Conservation (phyloP, 202 grass and related monocot genomes). For the Setaria italica region DNA sequence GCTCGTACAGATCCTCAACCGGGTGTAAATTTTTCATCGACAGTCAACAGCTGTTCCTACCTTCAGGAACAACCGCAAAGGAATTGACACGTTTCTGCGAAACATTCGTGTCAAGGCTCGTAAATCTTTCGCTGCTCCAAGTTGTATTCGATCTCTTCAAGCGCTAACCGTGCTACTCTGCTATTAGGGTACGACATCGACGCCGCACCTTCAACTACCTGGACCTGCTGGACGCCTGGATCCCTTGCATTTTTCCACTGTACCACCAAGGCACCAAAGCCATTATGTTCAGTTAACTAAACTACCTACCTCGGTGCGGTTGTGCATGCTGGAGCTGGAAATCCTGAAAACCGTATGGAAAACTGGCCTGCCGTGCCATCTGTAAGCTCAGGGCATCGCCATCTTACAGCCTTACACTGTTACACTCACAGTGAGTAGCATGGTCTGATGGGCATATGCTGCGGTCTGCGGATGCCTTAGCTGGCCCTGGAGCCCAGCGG, state of each 20-base stretch:
- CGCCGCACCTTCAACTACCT: neutral
- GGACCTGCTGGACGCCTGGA: neutral
- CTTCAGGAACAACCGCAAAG: conserved; percentile 18
- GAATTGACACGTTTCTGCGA: neutral
- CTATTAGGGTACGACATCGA: neutral
- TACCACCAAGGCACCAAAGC: neutral
- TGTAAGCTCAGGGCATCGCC: conserved; percentile 15
- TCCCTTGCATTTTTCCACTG: no score
- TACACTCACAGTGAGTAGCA: neutral
- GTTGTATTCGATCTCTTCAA: no score
- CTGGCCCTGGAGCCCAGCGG: conserved; percentile 35
- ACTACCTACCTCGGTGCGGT: no score
- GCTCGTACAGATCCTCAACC: conserved; percentile 11
- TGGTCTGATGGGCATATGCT: neutral
- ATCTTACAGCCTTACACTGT: neutral
- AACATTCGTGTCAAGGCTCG: neutral
- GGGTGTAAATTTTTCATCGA: conserved; percentile 48
- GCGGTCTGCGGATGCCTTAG: conserved; percentile 11
- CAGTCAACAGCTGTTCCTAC: neutral
- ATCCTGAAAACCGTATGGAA: conserved; percentile 15
- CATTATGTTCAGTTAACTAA: neutral
- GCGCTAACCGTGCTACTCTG: neutral
- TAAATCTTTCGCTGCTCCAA: neutral
- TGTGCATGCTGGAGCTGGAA: neutral
- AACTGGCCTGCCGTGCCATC: neutral